Evolutionary conservation across 2,329 filamentous ascomycete species (phyloP).

Genomic region (Pyricularia pennisetigena): DNA sequence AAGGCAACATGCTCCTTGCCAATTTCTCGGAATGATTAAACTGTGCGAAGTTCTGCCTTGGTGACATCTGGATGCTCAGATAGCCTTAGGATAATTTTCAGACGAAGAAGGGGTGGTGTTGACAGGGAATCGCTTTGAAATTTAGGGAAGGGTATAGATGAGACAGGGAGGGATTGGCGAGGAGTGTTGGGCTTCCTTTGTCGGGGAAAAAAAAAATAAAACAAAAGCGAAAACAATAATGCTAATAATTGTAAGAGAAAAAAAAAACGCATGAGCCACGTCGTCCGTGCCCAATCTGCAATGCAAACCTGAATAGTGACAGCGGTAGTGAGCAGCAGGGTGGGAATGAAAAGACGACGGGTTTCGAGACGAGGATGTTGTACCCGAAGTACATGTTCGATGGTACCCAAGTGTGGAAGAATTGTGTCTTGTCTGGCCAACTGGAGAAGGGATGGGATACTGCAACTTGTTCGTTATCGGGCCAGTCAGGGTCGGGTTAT

Average conservation of each 20-base stretch:
- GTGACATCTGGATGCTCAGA: not conserved
- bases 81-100: not conserved
- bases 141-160: not conserved
- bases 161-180: not conserved
- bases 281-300: not conserved
- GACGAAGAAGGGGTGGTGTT: not conserved
- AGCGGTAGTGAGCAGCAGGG: not conserved
- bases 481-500: not conserved
- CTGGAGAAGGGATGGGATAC: no score
- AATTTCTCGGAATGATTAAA: not conserved
- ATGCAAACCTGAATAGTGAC: not conserved
- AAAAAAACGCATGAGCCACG: not conserved
- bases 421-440: not conserved
- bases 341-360: not conserved
- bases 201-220: no score
- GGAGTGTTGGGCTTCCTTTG: not conserved
- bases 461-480: not conserved
- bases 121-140: not conserved
- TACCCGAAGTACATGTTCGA: not conserved
- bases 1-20: not conserved
- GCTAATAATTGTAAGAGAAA: not conserved
- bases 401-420: not conserved
- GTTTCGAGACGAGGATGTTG: not conserved
- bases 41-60: not conserved
- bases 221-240: not conserved